Base-by-base conservation (phyloP, 495 filamentous ascomycete genomes). In the Podospora pseudoanserina region DNA sequence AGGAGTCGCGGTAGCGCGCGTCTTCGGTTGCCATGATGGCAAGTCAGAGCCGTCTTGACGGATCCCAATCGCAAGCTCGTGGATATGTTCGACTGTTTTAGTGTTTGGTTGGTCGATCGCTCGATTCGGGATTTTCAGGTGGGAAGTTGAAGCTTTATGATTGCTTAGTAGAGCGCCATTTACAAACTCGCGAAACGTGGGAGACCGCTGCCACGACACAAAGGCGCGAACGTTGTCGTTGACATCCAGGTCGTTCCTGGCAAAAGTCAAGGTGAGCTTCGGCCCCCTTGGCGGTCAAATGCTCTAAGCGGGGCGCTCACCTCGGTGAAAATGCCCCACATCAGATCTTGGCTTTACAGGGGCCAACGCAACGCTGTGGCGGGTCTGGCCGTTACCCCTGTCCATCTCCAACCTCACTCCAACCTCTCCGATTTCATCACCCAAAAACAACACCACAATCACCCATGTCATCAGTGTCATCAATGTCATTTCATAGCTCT, bases 1-100 rank as follows among this genome's bases (percentile, higher is more conserved):
- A 94, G 0, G 93, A 95, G 20, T 90, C 83, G n/a, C 91, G 91
- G 81, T 98, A 99, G 61, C 93, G 83, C 68, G 91, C 90, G 77
- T 99, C 95, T 84, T 99, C 95, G 61, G 82, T 79, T 20, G 82
- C 82, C 82, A 85, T 84, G 54, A 30, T 68, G 20, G 49, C 13
- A 13, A 11, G 15, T 49, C 39, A 16, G 39, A 49, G 30, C 30
- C 7, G 30, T 32, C 30, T 32, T 7, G 30, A 32, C 30, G 30
- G 30, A 7, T 32, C 30, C 0, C 30, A 32, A 32, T 32, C 30
- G 30, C 30, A 7, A 32, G 30, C 30, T 32, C 4, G 30, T 32
- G 4, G 30, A 32, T 23, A 23, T 4, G 30, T 32, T 32, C 30
- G 30, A 32, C 7, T 32, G 30, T 32, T 4, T 4, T 4, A 32